Evolutionary conservation across 2,329 filamentous ascomycete genomes (phyloP).

Genomic region (Botrytis hyacinthi): DNA sequence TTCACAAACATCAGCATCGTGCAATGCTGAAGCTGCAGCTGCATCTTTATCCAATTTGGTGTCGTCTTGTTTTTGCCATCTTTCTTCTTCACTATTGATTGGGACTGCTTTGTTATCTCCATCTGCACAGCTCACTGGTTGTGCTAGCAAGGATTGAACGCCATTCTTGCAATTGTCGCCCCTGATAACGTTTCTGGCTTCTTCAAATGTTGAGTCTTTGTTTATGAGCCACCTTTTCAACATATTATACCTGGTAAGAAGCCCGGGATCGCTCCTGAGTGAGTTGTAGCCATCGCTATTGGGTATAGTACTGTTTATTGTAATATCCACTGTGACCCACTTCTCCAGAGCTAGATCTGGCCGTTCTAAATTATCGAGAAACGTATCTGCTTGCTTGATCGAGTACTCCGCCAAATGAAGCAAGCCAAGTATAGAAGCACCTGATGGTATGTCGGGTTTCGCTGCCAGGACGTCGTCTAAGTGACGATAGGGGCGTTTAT

Average conservation of each 20-base stretch:
- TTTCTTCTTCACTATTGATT: not conserved
- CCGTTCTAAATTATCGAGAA: conserved; percentile 5
- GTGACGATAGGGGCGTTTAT: conserved; percentile 4
- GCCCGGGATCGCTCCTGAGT: not conserved
- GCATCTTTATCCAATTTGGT: not conserved
- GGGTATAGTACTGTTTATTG: not conserved
- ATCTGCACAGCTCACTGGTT: not conserved
- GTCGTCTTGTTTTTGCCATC: not conserved
- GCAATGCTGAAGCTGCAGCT: not conserved
- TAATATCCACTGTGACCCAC: not conserved
- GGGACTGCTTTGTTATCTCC: not conserved
- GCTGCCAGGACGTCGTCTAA: not conserved
- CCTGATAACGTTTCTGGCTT: not conserved
- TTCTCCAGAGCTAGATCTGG: conserved; percentile 15
- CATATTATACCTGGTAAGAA: not conserved
- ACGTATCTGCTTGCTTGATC: conserved; percentile 2
- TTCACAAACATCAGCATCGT: not conserved
- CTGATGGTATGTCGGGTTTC: not conserved
- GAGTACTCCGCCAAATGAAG: conserved; percentile 5
- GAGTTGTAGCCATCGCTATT: not conserved
- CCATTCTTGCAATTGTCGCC: not conserved
- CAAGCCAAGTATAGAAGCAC: not conserved
- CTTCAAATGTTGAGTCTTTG: not conserved
- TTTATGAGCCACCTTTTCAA: not conserved
- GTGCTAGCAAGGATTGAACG: not conserved